Base-by-base conservation (phyloP, 306 rosid genomes). In the Dalbergia oliveri region DNA sequence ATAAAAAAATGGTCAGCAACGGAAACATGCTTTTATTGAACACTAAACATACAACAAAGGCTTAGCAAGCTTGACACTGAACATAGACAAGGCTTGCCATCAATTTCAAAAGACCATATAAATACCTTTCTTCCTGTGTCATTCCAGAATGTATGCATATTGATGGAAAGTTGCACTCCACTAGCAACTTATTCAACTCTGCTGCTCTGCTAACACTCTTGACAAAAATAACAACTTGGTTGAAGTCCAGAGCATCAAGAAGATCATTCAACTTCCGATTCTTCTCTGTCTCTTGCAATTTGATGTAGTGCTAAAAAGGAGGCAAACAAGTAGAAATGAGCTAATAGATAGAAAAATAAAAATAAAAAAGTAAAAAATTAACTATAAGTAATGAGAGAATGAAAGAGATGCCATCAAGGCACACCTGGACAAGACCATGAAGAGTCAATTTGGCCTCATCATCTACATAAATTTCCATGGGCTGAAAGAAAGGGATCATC, bases 371-470 rank as follows among this genome's bases (percentile, higher is more conserved):
- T 8, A 66, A 54, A 19, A 50, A 69, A 41, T 11, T 1, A 59
- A 78, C 21, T 50, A 72, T n/a, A 47, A 71, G 54, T 1, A 75
- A 26, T 13, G 49, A 58, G 18, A 39, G 26, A 12, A 57, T 16
- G 43, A 50, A 63, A 19, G 26, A 43, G 4, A 14, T 4, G 26
- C 66, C 44, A 9, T 57, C 34, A 7, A 76, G 54, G 16, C 16
- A 23, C 54, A 90, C 92, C 92, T 90, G 94, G 9, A 90, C 97
- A 4, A 91, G 93, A 81, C 97, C 97, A 49, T 91, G 97, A 60
- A 91, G 97, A 8, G 97, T 91, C 87, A 91, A 89, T 56, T 88
- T 91, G 77, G 97, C 93, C 87, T 89, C 93, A 71, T 91, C 97
- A 77, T 91, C 93, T 6, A 91, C 97, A 79, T 91, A 91, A 39